Conservation (phyloP, 1,139 yeast genomes). For the Yamadazyma jaroonii region DNA sequence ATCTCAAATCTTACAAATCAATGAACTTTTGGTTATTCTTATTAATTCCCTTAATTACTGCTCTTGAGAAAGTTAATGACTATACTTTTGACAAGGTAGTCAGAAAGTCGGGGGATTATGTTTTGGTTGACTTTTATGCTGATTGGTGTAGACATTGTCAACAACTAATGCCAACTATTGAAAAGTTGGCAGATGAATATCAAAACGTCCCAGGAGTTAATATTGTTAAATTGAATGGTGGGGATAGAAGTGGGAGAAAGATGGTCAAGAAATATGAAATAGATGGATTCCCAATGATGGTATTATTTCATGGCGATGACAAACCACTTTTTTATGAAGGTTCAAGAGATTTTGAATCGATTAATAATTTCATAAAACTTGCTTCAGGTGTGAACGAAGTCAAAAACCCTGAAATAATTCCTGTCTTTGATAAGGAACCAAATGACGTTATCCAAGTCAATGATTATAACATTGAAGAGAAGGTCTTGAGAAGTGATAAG, state of each 20-base stretch:
- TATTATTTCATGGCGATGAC: constrained; percentile 51
- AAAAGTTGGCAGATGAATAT: constrained; percentile 53
- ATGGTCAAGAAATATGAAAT: constrained; percentile 54
- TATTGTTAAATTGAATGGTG: constrained; percentile 59
- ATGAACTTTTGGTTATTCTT: constrained; percentile 5
- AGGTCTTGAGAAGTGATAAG: constrained; percentile 54
- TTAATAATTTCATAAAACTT: constrained; percentile 46
- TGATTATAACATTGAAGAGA: constrained; percentile 49
- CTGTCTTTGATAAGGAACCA: constrained; percentile 3
- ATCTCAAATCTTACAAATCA: not conserved
- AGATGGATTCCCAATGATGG: constrained; percentile 65
- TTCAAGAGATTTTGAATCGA: constrained; percentile 40
- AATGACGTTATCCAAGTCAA: constrained; percentile 19
- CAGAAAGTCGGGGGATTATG: constrained; percentile 53
- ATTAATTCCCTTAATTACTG: constrained; percentile 5
- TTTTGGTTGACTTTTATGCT: constrained; percentile 74
- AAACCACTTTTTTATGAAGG: constrained; percentile 51
- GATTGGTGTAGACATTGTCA: constrained; percentile 84
- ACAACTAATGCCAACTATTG: constrained; percentile 61
- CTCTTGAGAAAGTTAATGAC: constrained; percentile 30
- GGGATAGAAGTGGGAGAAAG: constrained; percentile 57
- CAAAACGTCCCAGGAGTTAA: constrained; percentile 47
- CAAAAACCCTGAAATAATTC: constrained; percentile 15
- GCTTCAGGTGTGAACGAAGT: constrained; percentile 21
- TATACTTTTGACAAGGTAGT: constrained; percentile 55